Evolutionary conservation across 768 basidiomycete genomes (phyloP), one percentile per base, ranked within the genome.

Genomic region (Mycena belliarum): DNA sequence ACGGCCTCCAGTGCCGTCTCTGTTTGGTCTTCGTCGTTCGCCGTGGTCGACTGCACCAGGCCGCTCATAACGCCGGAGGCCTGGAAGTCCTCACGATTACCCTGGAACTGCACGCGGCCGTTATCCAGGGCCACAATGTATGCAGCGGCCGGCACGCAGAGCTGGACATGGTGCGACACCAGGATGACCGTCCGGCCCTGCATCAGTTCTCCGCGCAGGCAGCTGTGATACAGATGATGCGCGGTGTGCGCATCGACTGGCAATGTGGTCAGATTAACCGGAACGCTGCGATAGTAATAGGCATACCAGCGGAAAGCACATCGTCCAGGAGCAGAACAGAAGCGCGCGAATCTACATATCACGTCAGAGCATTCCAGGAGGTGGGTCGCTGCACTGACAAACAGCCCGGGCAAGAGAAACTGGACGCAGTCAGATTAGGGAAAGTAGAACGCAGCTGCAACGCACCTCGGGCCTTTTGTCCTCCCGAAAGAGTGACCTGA

Each of bases 91-190:
- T 86, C 81, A 32, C 77, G 73, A 59, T 78, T 77, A 29, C 95
- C 95, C 56, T 85, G 78, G 71, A 87, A 96, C 44, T 82, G 74
- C 15, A 95, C 80, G n/a, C 84, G 82, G 28, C 91, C 92, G 65
- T 90, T 87, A 65, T 93, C 91, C 26, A 94, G 78, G 15, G 89
- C 86, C 37, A 96, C 89, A 63, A 98, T 79, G 70, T 93, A 95
- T 24, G 73, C 76, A 2, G 95, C 93, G 28, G 84, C 88, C 1
- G 91, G 84, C 3, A 85, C 81, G 66, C 92, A 94, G 5, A 98
- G 79, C 66, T 94, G 90, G 32, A 97, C 90, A 67, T 96, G 94
- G 67, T 99, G 96, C 3, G 95, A 97, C 49, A 98, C 96, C 15
- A 99, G 81, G 57, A 98, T 84, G 60, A 95, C 76, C 0, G 97